Conservation (phyloP, 768 basidiomycete genomes). For the Tulasnella sp. region DNA sequence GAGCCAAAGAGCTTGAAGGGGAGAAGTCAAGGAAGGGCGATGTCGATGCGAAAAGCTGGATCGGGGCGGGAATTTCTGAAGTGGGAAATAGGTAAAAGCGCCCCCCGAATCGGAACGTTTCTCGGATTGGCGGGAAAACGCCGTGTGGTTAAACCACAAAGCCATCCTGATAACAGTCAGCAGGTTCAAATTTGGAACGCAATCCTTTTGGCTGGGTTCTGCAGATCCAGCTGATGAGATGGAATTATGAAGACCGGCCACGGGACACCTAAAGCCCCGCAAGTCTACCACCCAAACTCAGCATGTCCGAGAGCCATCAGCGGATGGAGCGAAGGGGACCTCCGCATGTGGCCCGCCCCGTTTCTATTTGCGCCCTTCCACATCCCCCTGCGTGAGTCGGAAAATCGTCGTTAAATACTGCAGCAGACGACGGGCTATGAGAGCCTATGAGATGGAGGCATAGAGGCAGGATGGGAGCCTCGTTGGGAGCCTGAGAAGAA, state of each 20-base stretch:
- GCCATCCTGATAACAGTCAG: neutral
- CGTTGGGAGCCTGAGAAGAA: slow-evolving; percentile 15
- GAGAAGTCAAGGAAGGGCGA: neutral
- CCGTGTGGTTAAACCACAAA: neutral
- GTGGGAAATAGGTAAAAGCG: neutral
- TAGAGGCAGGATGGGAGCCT: slow-evolving; percentile 14
- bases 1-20: slow-evolving; percentile 4
- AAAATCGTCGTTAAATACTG: slow-evolving; percentile 10
- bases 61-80: neutral
- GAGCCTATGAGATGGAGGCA: slow-evolving; percentile 12
- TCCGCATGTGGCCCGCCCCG: neutral
- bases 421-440: neutral
- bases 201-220: neutral
- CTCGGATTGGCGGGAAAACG: neutral
- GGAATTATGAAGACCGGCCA: slow-evolving; percentile 19
- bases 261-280: slow-evolving; percentile 14
- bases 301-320: neutral
- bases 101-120: neutral
- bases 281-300: slow-evolving; percentile 8
- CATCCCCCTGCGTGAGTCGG: neutral
- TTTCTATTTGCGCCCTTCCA: neutral
- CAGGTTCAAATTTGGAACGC: neutral
- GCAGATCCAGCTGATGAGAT: neutral
- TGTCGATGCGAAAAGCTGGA: neutral
- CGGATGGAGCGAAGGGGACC: neutral